Evolutionary conservation across 2,329 filamentous ascomycete genomes (phyloP).

Genomic region (Pseudogymnoascus sp.): DNA sequence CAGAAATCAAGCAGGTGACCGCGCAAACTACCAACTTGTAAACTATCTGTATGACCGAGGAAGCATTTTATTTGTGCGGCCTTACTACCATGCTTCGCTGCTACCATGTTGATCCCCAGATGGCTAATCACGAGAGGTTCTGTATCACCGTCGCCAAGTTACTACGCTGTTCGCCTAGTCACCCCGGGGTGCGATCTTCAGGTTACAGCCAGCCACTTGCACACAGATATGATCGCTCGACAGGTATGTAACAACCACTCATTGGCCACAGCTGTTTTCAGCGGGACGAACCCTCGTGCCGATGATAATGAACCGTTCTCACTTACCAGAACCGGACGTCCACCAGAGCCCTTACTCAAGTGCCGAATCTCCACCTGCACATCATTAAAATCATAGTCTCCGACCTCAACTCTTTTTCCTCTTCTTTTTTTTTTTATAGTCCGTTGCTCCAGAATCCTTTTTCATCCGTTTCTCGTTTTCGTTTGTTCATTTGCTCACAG

Average conservation of each 20-base stretch:
- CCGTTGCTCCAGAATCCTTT: too few species aligned
- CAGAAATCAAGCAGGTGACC: not conserved
- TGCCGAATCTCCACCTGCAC: not conserved
- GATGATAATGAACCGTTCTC: not conserved
- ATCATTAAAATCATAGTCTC: not conserved
- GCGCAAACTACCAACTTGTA: not conserved
- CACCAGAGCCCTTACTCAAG: not conserved
- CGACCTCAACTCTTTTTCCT: not conserved
- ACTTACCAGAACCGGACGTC: not conserved
- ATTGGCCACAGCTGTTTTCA: not conserved
- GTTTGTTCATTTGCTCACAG: not conserved
- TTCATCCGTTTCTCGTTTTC: not conserved
- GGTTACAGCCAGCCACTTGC: not conserved
- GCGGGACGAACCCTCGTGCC: not conserved
- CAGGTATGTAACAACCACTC: not conserved
- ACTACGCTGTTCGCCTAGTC: not conserved
- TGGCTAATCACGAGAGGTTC: not conserved
- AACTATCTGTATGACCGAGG: not conserved
- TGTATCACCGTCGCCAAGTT: not conserved
- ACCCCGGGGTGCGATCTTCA: not conserved
- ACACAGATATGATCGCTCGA: not conserved
- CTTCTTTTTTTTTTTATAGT: not conserved
- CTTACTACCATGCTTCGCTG: not conserved
- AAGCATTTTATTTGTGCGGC: not conserved
- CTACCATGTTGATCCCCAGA: not conserved